Base-by-base conservation (phyloP, 1,284 basidiomycete genomes). In the Abortiporus biennis region DNA sequence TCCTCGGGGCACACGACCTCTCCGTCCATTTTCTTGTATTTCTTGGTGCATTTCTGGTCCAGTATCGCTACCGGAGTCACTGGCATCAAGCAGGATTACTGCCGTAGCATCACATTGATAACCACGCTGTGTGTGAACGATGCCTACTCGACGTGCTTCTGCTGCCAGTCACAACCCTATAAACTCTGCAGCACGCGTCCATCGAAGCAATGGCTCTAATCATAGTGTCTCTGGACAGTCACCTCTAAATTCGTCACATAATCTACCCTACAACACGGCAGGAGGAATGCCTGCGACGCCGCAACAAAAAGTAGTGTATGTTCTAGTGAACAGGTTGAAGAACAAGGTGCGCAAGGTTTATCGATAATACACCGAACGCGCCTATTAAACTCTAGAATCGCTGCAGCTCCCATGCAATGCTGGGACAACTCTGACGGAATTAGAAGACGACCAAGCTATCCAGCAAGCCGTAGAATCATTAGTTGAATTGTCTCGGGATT, bases 381-480 rank as follows among this genome's bases (percentile, higher is more conserved):
- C n/a, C n/a, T n/a, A n/a, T n/a, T n/a, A n/a, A n/a, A n/a, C n/a
- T n/a, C n/a, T n/a, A n/a, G n/a, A n/a, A n/a, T n/a, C n/a, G n/a
- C n/a, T 30, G 16, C 48, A 94, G 91, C 73, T 94, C n/a, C 92
- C 91, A 44, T 84, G 79, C 55, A 77, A 89, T 63, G 92, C 90
- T 27, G 91, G 91, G 11, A 68, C 76, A 32, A 67, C 80, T 20
- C 61, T 93, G 36, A 78, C 80, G 51, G 73, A 78, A 32, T 67
- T 93, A 46, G 91, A 93, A 63, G 68, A 71, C 5, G 88, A 93
- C 61, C 67, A 71, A 29, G 78, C 84, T 2, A 76, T 85, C 0
- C 76, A 79, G 53, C 78, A 87, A 53, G 78, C 85, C 4, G 78
- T 92, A 31, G 76, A 85, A 51, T 79, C 87, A 11, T 67, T 94